Conservation (phyloP, 441 rosid genomes). For the Brassica hybrid region DNA sequence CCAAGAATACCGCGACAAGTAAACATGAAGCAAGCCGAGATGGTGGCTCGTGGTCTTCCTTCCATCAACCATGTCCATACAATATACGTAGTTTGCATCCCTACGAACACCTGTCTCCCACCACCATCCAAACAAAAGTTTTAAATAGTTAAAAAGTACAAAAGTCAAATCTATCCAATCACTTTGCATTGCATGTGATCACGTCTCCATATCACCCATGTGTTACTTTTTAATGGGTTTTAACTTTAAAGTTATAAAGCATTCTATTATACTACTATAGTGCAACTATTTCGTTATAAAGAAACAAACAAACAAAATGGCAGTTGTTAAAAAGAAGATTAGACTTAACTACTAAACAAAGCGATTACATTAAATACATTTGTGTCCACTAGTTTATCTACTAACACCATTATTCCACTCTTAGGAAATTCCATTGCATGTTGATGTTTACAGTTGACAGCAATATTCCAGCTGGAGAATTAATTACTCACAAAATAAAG, state of each 20-base stretch:
- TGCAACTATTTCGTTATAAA: not conserved
- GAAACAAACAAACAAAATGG: slow-evolving; percentile 17
- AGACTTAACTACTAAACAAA: slow-evolving; percentile 12
- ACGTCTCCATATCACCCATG: slow-evolving; percentile 22
- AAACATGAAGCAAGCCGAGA: slow-evolving; percentile 89
- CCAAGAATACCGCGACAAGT: slow-evolving; percentile 97
- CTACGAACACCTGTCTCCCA: slow-evolving; percentile 74
- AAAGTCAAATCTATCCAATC: slow-evolving; percentile 27
- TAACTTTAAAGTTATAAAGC: slow-evolving; percentile 7
- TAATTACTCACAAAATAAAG: not conserved
- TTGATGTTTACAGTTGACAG: slow-evolving; percentile 20
- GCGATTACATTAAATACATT: slow-evolving; percentile 21
- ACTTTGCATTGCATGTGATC: slow-evolving; percentile 31
- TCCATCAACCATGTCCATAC: no score
- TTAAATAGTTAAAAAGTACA: slow-evolving; percentile 14
- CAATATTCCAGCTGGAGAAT: slow-evolving; percentile 35
- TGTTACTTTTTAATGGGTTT: slow-evolving; percentile 7
- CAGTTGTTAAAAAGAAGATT: slow-evolving; percentile 28
- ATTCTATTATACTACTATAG: not conserved
- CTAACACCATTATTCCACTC: not conserved
- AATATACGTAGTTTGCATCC: slow-evolving; percentile 87
- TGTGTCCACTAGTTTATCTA: slow-evolving; percentile 6
- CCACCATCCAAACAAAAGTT: not conserved
- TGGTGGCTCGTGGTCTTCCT: slow-evolving; percentile 85
- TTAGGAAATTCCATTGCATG: not conserved